Conservation (phyloP, 345 rosid genomes). For the Camelina laxa region DNA sequence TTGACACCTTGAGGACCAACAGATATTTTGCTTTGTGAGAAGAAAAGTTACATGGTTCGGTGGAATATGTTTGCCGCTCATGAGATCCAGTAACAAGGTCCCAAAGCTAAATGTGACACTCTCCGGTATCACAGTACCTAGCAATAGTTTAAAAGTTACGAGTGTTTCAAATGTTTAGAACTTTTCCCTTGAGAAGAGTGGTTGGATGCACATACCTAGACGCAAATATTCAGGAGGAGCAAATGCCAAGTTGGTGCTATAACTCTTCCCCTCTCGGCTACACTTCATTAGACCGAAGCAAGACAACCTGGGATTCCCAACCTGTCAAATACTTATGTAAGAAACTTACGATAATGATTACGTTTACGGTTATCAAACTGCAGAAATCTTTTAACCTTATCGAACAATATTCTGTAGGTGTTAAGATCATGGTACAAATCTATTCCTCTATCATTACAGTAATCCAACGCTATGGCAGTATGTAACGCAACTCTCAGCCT, state of each 20-base stretch:
- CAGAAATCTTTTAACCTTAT: constrained; percentile 50
- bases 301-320: constrained; percentile 90
- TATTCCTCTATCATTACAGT: constrained; percentile 80
- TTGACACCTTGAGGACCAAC: constrained; percentile 24
- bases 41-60: constrained; percentile 85
- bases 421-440: constrained; percentile 93
- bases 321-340: constrained; percentile 50
- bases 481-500: constrained; percentile 87
- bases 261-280: constrained; percentile 93
- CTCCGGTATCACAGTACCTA: constrained; percentile 93
- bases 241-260: constrained; percentile 94
- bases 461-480: constrained; percentile 84
- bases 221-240: constrained; percentile 97
- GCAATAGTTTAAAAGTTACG: constrained; percentile 1
- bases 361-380: background rate
- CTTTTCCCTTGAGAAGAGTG: background rate
- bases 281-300: constrained; percentile 97
- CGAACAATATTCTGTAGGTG: constrained; percentile 89
- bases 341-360: background rate
- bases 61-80: constrained; percentile 97
- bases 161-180: no score
- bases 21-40: constrained; percentile 23
- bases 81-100: constrained; percentile 90
- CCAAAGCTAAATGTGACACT: constrained; percentile 99
- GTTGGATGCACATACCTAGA: constrained; percentile 54